These are phyloP conservation scores for Piper betle DNA, from an alignment of 164 flowering plant species.

Conservation along the genomic window DNA sequence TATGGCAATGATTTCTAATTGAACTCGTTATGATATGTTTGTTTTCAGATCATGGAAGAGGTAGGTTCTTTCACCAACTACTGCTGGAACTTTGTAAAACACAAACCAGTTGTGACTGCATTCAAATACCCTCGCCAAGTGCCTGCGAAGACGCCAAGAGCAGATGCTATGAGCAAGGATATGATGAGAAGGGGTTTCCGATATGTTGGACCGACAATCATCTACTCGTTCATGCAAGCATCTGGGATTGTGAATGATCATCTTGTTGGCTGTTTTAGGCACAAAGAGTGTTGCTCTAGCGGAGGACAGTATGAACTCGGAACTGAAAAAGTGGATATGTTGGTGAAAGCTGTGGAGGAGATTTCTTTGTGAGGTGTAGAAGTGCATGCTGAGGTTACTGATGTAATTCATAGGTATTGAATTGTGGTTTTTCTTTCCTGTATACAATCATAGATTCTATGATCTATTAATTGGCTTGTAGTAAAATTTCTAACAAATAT, in stretches of 20 bases:
- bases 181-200: conserved; percentile 77
- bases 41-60: conserved; percentile 51
- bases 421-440: no score
- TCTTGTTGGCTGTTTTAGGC: conserved; percentile 66
- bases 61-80: conserved; percentile 79
- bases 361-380: not conserved
- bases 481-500: no score
- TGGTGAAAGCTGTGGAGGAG: not conserved
- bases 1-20: not conserved
- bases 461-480: no score
- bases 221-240: conserved; percentile 85
- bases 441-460: no score
- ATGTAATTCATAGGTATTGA: no score
- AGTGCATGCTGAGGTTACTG: no score
- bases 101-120: conserved; percentile 49
- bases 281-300: conserved; percentile 30
- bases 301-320: not conserved
- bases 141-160: conserved; percentile 81
- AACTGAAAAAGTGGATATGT: not conserved
- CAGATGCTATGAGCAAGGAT: conserved; percentile 79
- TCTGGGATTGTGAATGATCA: conserved; percentile 79
- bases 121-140: conserved; percentile 62
- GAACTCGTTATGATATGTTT: not conserved
- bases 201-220: conserved; percentile 67
- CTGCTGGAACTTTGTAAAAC: conserved; percentile 73